phyloP scores from a whole-genome alignment of 2,329 filamentous ascomycete genomes.

The Claviceps paspali region DNA sequence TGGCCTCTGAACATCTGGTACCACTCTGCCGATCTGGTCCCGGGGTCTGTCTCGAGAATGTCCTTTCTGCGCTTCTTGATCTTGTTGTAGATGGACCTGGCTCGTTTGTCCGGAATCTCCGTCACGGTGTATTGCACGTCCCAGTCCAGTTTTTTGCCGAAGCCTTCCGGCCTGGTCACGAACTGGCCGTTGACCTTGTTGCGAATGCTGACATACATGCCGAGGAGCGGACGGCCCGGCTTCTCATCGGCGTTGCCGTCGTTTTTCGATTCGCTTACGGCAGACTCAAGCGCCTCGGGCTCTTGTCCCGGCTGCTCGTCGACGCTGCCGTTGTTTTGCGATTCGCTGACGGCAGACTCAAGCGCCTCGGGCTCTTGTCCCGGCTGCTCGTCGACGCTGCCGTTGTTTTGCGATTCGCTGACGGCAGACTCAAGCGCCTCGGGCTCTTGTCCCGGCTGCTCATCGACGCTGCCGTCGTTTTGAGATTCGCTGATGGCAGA shows the following conservation, averaged over 20 bases:
- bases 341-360: neutral
- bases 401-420: too few species aligned
- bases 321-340: neutral
- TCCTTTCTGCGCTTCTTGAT: constrained; percentile 40
- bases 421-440: too few species aligned
- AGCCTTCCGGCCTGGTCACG: constrained; percentile 44
- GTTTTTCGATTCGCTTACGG: neutral
- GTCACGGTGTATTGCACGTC: constrained; percentile 61
- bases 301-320: too few species aligned
- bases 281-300: too few species aligned
- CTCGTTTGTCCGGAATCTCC: constrained; percentile 36
- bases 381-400: too few species aligned
- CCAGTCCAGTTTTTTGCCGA: constrained; percentile 37
- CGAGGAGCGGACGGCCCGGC: constrained; percentile 33
- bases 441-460: too few species aligned
- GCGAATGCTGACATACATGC: constrained; percentile 55
- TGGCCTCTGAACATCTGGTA: constrained; percentile 31
- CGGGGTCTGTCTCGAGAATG: constrained; percentile 25
- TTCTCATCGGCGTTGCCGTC: constrained; percentile 3
- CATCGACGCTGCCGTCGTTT: neutral
- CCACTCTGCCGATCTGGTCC: constrained; percentile 24
- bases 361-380: too few species aligned
- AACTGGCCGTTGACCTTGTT: constrained; percentile 55
- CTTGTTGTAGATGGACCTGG: constrained; percentile 36
- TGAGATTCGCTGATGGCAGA: neutral